phyloP scores from a whole-genome alignment of 2,329 filamentous ascomycete genomes.

The Microsporum canis region DNA sequence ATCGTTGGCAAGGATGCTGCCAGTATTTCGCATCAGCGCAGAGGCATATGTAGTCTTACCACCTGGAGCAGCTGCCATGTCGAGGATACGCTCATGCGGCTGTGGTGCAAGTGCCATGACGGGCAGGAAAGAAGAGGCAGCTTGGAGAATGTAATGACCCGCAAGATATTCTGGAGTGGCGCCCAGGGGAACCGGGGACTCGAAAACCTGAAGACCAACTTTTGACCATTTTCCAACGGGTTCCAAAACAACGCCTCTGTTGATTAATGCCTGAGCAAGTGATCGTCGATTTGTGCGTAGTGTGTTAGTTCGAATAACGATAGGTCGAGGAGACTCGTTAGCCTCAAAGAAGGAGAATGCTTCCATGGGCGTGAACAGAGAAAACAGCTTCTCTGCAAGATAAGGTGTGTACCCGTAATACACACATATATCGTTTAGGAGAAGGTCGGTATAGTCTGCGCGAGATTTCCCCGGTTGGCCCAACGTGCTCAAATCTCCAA shows the following conservation, averaged over 20 bases:
- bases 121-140: constrained; percentile 89
- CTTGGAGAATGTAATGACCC: constrained; percentile 95
- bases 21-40: constrained; percentile 96
- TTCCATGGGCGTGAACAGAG: constrained; percentile 82
- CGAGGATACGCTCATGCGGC: constrained; percentile 79
- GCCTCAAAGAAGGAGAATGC: constrained; percentile 98
- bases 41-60: constrained; percentile 94
- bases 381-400: constrained; percentile 91
- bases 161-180: constrained; percentile 96
- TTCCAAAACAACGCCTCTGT: constrained; percentile 89
- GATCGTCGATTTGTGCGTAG: constrained; percentile 65
- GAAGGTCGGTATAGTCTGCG: constrained; percentile 74
- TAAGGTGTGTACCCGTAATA: constrained; percentile 96
- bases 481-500: constrained; percentile 77
- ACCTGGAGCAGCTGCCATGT: constrained; percentile 90
- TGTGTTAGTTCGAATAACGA: constrained; percentile 95
- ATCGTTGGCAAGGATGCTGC: constrained; percentile 92
- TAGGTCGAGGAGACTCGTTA: constrained; percentile 85
- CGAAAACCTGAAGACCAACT: constrained; percentile 92
- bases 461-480: constrained; percentile 70
- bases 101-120: constrained; percentile 96
- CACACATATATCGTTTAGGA: constrained; percentile 82
- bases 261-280: constrained; percentile 86
- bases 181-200: constrained; percentile 74
- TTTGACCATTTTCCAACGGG: constrained; percentile 98